phyloP scores from a whole-genome alignment of 2,329 filamentous ascomycete species.

The Sclerotinia glacialis region DNA sequence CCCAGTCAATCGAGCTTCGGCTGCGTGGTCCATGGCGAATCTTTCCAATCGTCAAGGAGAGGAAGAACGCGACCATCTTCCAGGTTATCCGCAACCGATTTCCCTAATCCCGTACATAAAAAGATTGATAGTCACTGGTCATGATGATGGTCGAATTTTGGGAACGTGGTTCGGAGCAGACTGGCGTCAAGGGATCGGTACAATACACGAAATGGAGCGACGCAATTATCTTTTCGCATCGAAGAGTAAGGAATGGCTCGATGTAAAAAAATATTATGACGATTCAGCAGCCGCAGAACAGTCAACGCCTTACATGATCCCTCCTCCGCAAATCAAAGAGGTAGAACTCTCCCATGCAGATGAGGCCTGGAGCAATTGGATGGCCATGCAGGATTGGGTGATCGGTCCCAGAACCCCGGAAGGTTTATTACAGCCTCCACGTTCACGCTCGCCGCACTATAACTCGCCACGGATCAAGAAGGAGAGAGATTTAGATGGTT shows the following conservation, averaged over 20 bases:
- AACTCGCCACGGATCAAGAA: slow-evolving; percentile 14
- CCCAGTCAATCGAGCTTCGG: slow-evolving; percentile 44
- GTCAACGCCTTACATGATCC: slow-evolving; percentile 80
- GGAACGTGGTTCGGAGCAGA: slow-evolving; percentile 97
- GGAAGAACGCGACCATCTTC: slow-evolving; percentile 21
- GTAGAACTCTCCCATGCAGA: slow-evolving; percentile 82
- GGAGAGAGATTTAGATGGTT: slow-evolving; percentile 5
- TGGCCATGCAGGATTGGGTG: slow-evolving; percentile 99
- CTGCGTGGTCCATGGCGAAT: slow-evolving; percentile 41
- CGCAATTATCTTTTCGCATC: slow-evolving; percentile 94
- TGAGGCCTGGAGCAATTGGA: slow-evolving; percentile 86
- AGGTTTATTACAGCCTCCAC: not conserved
- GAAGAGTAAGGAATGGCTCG: slow-evolving; percentile 87
- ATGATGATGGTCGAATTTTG: slow-evolving; percentile 81
- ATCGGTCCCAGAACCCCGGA: slow-evolving; percentile 59
- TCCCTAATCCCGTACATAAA: slow-evolving; percentile 87
- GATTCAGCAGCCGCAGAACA: slow-evolving; percentile 59
- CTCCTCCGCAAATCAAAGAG: slow-evolving; percentile 72
- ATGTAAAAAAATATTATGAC: slow-evolving; percentile 88
- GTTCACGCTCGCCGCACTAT: not conserved
- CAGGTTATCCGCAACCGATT: slow-evolving; percentile 43
- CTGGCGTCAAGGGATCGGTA: slow-evolving; percentile 76
- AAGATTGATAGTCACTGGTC: slow-evolving; percentile 84
- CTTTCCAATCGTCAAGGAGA: slow-evolving; percentile 36
- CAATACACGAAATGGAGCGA: slow-evolving; percentile 82